Evolutionary conservation across 257 asterid species (phyloP), one percentile per base, ranked within the genome.

Genomic region (Primulina huaijiensis): DNA sequence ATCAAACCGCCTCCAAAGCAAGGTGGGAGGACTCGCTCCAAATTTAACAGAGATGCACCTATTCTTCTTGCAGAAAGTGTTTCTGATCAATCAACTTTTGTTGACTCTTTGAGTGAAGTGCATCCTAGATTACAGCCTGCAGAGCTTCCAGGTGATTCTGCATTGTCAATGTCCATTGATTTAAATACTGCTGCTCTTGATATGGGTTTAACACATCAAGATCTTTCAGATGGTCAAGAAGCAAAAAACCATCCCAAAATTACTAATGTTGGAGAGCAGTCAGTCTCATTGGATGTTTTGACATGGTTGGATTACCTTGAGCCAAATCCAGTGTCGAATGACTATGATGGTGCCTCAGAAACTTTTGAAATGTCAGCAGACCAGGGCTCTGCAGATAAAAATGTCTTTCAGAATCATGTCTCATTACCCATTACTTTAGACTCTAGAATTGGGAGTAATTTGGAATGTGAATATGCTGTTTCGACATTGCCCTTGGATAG

Each of bases 1-100:
- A 70, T 85, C 12, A 90, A 90, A 80, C 79, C 77, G 52, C 95
- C 96, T 56, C 89, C 96, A 34, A 89, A 70, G 84, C 82, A 80
- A 82, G 77, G 70, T 61, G 85, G 81, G 61, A 83, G 79, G 80
- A 78, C 61, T 43, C 78, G 71, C 65, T 63, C 89, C 31, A 87
- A 82, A 83, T 43, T 74, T 64, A 71, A 63, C 80, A 83, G 78
- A 75, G 87, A 79, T 70, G 68, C 73, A n/a, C 60, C 53, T 80
- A 67, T 72, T 55, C 56, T 56, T 57, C 76, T 82, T 46, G 73
- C 81, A 73, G 76, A 67, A 58, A 83, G 77, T 74, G 76, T 72
- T 78, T 67, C 80, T 62, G 84, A 68, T 62, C 79, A 78, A 40
- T 74, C 83, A 72, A 76, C 58, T 46, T 52, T 43, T 76, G 85